Percentiles rank a stretch among this genome's conserved stretches.
These are phyloP conservation scores for Neurospora sp. DNA, from an alignment of 495 filamentous ascomycete genomes.

Conservation along the genomic window DNA sequence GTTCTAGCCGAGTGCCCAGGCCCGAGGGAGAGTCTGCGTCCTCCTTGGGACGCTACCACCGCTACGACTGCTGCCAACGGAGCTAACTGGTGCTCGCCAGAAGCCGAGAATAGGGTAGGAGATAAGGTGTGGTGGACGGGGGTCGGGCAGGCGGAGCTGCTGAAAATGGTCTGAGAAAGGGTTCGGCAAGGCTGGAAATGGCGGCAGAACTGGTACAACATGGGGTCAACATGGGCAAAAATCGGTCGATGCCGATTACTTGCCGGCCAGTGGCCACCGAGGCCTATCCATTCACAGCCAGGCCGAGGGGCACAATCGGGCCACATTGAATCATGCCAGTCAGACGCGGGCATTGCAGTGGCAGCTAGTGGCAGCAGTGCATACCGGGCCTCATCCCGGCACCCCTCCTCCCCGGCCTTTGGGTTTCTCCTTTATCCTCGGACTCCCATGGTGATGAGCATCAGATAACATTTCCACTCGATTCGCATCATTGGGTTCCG, in stretches of 20 bases:
- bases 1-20: background rate
- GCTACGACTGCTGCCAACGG: background rate
- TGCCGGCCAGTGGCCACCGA: constrained; percentile 17
- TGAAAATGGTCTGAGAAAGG: constrained; percentile 25
- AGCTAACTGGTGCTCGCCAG: background rate
- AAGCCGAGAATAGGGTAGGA: constrained; percentile 3
- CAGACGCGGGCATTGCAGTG: background rate
- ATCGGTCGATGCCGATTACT: constrained; percentile 26
- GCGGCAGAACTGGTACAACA: constrained; percentile 17
- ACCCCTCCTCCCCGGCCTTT: background rate
- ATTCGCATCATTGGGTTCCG: background rate
- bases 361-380: background rate
- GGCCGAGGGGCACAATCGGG: constrained; percentile 15
- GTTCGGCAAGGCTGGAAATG: constrained; percentile 14
- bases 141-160: constrained; percentile 14
- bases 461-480: background rate
- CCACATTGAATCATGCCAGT: constrained; percentile 25
- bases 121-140: constrained; percentile 11
- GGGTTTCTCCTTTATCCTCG: background rate
- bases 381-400: background rate
- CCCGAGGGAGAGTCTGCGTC: background rate
- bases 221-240: constrained; percentile 11
- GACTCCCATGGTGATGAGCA: background rate
- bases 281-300: constrained; percentile 1
- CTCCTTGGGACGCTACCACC: background rate